Percentiles rank a stretch among this genome's conserved stretches.
Conservation (phyloP, 192 early-diverging fungal genomes). For the Coemansia sp. region DNA sequence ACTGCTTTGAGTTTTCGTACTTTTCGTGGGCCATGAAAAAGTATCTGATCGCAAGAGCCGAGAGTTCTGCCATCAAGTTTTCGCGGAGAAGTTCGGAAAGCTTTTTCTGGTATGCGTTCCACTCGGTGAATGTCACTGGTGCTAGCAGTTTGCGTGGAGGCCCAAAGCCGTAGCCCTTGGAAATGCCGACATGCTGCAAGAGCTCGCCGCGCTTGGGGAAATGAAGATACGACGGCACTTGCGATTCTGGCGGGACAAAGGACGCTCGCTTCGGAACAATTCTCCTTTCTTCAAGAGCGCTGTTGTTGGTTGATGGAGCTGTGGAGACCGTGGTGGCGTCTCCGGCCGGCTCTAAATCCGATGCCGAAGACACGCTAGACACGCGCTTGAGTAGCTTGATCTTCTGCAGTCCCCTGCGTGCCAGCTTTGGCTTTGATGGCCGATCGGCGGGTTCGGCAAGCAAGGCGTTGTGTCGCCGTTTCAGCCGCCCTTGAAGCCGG, state of each 20-base stretch:
- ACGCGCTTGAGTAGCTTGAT: slow-evolving; percentile 15
- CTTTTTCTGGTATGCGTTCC: slow-evolving; percentile 20
- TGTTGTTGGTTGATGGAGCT: background rate
- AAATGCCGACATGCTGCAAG: slow-evolving; percentile 46
- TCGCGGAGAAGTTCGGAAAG: slow-evolving; percentile 37
- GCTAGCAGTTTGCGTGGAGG: slow-evolving; percentile 38
- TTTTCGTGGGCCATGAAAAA: slow-evolving; percentile 51
- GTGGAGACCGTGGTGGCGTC: background rate
- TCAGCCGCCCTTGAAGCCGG: slow-evolving; percentile 26
- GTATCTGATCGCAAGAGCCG: slow-evolving; percentile 44
- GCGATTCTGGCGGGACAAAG: slow-evolving; percentile 35
- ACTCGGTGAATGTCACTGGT: slow-evolving; percentile 24
- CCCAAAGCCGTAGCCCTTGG: slow-evolving; percentile 42
- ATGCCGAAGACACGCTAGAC: slow-evolving; percentile 9
- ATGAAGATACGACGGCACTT: slow-evolving; percentile 29
- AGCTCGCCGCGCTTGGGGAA: slow-evolving; percentile 53
- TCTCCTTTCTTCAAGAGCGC: background rate
- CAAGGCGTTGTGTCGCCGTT: slow-evolving; percentile 28
- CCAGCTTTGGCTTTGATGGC: background rate
- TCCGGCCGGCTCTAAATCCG: background rate
- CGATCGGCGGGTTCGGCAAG: slow-evolving; percentile 1
- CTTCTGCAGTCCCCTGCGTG: background rate
- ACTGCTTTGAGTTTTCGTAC: slow-evolving; percentile 12
- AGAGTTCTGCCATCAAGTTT: slow-evolving; percentile 44
- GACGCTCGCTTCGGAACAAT: slow-evolving; percentile 11